phyloP scores from a whole-genome alignment of 176 grass and related monocot genomes.

The Aegilops speltoides region DNA sequence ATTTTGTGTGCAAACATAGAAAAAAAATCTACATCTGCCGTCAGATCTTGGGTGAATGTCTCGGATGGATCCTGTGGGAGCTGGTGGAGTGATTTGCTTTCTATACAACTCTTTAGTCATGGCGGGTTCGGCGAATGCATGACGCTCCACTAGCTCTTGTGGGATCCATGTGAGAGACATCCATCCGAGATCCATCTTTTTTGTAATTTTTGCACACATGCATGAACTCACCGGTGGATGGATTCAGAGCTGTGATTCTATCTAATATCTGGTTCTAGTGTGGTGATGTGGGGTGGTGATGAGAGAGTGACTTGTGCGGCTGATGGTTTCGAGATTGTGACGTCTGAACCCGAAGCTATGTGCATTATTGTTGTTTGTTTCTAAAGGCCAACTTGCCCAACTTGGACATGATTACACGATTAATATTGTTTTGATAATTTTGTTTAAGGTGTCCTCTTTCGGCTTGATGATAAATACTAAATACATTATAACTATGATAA shows the following conservation, averaged over 20 bases:
- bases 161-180: no score
- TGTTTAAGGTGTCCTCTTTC: background rate
- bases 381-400: conserved; percentile 29
- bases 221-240: background rate
- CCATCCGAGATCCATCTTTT: no score
- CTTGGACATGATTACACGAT: background rate
- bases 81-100: no score
- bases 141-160: no score
- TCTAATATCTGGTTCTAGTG: background rate
- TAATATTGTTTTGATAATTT: background rate
- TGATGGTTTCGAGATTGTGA: background rate
- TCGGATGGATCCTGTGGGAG: no score
- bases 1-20: no score
- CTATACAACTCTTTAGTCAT: no score
- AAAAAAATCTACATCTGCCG: no score
- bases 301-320: background rate
- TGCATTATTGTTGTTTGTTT: background rate
- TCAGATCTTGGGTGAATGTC: no score
- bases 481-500: background rate
- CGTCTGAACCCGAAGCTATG: background rate
- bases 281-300: background rate
- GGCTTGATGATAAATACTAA: background rate
- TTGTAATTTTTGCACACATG: no score
- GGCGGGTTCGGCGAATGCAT: no score
- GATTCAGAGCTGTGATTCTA: background rate